Conservation (phyloP, 192 early-diverging fungal species). For the Helicostylum pulchrum region DNA sequence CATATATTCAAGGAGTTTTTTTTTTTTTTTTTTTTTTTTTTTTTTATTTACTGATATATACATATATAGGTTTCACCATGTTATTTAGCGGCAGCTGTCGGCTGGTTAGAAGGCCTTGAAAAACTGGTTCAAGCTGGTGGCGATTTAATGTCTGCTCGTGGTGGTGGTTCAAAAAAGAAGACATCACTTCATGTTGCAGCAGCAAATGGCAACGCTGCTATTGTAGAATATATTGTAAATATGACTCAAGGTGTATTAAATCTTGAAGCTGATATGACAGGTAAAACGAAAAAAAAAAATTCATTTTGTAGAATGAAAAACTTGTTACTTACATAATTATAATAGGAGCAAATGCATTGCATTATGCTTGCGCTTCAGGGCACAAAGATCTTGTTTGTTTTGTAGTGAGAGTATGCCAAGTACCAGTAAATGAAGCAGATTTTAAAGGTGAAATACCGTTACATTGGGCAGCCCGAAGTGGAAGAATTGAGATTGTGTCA, state of each 20-base stretch:
- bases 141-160: constrained; percentile 25
- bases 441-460: constrained; percentile 28
- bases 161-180: constrained; percentile 25
- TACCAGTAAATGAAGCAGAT: constrained; percentile 21
- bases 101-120: constrained; percentile 31
- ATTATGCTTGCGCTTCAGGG: constrained; percentile 33
- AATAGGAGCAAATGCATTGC: constrained; percentile 33
- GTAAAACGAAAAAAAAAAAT: not conserved
- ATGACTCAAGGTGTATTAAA: constrained; percentile 21
- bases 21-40: no score
- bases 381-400: constrained; percentile 24
- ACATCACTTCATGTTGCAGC: constrained; percentile 29
- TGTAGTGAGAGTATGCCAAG: constrained; percentile 23
- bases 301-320: not conserved
- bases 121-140: constrained; percentile 32
- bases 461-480: constrained; percentile 34
- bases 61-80: constrained; percentile 24
- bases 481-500: constrained; percentile 23
- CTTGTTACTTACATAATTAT: not conserved
- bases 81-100: constrained; percentile 33
- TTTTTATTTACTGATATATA: not conserved
- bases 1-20: not conserved
- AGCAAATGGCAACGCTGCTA: constrained; percentile 22
- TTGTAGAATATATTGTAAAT: constrained; percentile 25
- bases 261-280: constrained; percentile 16